A percentile compares a stretch with the other conserved stretches of the same genome.
Evolutionary conservation across 108 stramenopile genomes (phyloP).

Genomic region (Cyclotella cryptica): DNA sequence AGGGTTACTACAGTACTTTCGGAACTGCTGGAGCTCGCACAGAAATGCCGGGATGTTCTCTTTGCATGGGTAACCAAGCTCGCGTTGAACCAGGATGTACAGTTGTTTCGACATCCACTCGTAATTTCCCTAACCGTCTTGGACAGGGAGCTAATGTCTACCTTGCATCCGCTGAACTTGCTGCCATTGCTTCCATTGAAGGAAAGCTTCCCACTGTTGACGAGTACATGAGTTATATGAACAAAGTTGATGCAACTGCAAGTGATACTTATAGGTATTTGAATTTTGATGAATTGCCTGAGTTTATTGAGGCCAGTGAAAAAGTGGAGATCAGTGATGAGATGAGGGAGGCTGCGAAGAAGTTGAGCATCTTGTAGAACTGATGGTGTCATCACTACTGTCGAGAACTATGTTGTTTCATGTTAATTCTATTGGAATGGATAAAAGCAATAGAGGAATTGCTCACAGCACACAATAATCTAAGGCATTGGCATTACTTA

Average conservation of each 20-base stretch:
- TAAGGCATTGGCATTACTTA: too few species aligned
- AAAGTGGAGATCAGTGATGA: constrained; percentile 88
- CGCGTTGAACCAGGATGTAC: constrained; percentile 93
- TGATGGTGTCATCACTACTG: too few species aligned
- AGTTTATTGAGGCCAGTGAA: constrained; percentile 84
- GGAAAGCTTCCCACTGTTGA: constrained; percentile 90
- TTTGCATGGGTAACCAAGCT: constrained; percentile 99
- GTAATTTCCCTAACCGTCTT: constrained; percentile 97
- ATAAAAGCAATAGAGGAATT: too few species aligned
- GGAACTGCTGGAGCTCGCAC: constrained; percentile 93
- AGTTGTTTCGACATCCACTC: constrained; percentile 93
- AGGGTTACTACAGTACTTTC: constrained; percentile 96
- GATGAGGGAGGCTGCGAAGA: constrained; percentile 87
- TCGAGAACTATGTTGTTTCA: too few species aligned
- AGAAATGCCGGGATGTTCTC: constrained; percentile 96
- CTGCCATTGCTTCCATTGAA: constrained; percentile 88
- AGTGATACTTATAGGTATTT: constrained; percentile 95
- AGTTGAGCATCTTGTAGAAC: constrained; percentile 58
- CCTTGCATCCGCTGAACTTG: constrained; percentile 92
- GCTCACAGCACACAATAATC: too few species aligned
- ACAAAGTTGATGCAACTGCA: constrained; percentile 82
- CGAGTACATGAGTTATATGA: constrained; percentile 89
- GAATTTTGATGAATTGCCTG: constrained; percentile 94
- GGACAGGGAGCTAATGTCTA: constrained; percentile 96
- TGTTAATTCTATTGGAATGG: too few species aligned